phyloP scores from a whole-genome alignment of 257 asterid genomes.

The Lantana camara region DNA sequence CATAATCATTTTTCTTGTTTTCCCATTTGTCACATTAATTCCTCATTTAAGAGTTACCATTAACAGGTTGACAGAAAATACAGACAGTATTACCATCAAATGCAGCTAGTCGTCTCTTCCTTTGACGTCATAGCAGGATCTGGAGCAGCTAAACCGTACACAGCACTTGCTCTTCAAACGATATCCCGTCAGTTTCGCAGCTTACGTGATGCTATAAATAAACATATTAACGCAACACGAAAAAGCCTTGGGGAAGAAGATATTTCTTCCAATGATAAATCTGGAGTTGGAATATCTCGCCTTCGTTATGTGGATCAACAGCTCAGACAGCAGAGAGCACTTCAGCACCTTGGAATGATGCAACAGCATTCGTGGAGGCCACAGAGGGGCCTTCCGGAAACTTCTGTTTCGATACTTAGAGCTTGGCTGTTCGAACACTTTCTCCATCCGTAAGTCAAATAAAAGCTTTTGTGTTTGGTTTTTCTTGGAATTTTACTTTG shows the following conservation, averaged over 20 bases:
- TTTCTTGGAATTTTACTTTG: background rate
- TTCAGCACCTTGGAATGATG: constrained; percentile 87
- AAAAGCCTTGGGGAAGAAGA: constrained; percentile 83
- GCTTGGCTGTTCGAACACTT: constrained; percentile 98
- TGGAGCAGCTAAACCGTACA: constrained; percentile 80
- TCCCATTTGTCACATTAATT: background rate
- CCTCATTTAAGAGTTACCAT: constrained; percentile 19
- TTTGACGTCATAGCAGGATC: constrained; percentile 72
- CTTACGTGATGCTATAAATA: constrained; percentile 71
- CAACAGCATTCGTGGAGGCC: constrained; percentile 95
- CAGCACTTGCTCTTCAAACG: constrained; percentile 82
- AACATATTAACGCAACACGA: constrained; percentile 60
- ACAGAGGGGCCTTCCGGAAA: constrained; percentile 87
- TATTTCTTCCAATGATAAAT: constrained; percentile 42
- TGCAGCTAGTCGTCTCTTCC: constrained; percentile 79
- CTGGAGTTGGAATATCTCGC: constrained; percentile 68
- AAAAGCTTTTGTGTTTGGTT: background rate
- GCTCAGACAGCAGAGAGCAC: constrained; percentile 74
- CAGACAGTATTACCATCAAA: constrained; percentile 84
- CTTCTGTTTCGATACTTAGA: constrained; percentile 70
- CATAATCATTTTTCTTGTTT: too few relatives aligned
- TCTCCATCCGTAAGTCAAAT: constrained; percentile 73
- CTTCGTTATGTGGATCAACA: constrained; percentile 76
- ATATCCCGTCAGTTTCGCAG: constrained; percentile 88
- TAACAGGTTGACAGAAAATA: constrained; percentile 78